A percentile compares a stretch with the other conserved stretches of the same genome.
phyloP scores from a whole-genome alignment of 2,329 filamentous ascomycete species.

The Saccharata proteae region DNA sequence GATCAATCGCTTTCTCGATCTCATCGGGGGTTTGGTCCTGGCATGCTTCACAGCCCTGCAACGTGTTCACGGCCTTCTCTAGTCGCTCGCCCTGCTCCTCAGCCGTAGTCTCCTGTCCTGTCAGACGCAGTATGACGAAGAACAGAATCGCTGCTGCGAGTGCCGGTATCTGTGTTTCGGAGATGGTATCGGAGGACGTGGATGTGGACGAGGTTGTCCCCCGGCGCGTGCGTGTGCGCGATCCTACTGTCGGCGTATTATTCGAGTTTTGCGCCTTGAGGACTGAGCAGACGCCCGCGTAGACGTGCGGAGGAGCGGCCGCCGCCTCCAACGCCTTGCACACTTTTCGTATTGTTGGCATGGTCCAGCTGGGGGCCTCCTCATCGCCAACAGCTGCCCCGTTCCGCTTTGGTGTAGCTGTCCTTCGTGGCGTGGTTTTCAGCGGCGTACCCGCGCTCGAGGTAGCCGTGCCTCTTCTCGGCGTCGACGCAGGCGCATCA shows the following conservation, averaged over 20 bases:
- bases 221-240: neutral
- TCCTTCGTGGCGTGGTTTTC: constrained; percentile 34
- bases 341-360: constrained; percentile 53
- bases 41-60: constrained; percentile 12
- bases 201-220: neutral
- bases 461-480: constrained; percentile 9
- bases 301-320: constrained; percentile 56
- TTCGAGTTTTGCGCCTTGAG: constrained; percentile 22
- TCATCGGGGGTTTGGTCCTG: constrained; percentile 17
- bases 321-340: constrained; percentile 50
- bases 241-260: constrained; percentile 4
- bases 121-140: constrained; percentile 43
- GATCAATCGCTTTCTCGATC: constrained; percentile 31
- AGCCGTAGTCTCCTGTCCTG: constrained; percentile 12
- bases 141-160: constrained; percentile 50
- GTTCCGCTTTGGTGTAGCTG: constrained; percentile 6
- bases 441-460: constrained; percentile 23
- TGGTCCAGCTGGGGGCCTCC: constrained; percentile 46
- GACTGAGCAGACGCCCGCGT: constrained; percentile 56
- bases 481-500: constrained; percentile 17
- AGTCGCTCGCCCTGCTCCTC: constrained; percentile 3
- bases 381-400: constrained; percentile 14
- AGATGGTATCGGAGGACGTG: constrained; percentile 1
- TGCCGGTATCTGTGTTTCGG: constrained; percentile 30
- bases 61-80: constrained; percentile 1